Evolutionary conservation across 805 yeast species (phyloP).

Genomic region (Saccharomycopsis synnaedendra): DNA sequence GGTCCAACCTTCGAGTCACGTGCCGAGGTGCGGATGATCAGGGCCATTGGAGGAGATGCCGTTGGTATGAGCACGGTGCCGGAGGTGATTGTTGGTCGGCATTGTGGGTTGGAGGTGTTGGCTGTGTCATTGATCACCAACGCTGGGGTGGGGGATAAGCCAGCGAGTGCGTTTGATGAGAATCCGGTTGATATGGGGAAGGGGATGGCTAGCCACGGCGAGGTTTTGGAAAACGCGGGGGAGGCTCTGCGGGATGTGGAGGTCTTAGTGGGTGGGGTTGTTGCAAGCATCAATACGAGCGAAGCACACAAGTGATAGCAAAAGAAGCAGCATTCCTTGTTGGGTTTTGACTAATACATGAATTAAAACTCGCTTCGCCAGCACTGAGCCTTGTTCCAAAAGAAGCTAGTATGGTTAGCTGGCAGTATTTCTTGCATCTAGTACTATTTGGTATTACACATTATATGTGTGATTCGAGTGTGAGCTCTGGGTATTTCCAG

Average conservation of each 20-base stretch:
- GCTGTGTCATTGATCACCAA: constrained; percentile 86
- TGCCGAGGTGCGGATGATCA: constrained; percentile 77
- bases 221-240: constrained; percentile 74
- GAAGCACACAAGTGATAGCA: background rate
- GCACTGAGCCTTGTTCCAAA: too few relatives aligned
- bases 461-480: too few relatives aligned
- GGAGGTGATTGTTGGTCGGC: constrained; percentile 88
- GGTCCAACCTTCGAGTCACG: constrained; percentile 94
- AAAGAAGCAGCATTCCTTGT: too few relatives aligned
- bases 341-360: too few relatives aligned
- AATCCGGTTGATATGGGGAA: constrained; percentile 41
- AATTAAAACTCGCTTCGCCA: too few relatives aligned
- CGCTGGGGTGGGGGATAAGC: constrained; percentile 58
- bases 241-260: constrained; percentile 78
- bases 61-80: constrained; percentile 99
- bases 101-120: constrained; percentile 68
- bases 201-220: constrained; percentile 87
- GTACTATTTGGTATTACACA: too few relatives aligned
- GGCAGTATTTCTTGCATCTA: too few relatives aligned
- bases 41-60: constrained; percentile 74
- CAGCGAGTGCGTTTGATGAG: constrained; percentile 53
- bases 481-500: too few relatives aligned
- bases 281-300: constrained; percentile 24
- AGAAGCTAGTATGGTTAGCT: too few relatives aligned
- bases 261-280: constrained; percentile 49